A percentile compares a stretch with the other conserved stretches of the same genome.
Evolutionary conservation across 2,329 filamentous ascomycete species (phyloP).

Genomic region (Cladosporium phlei): DNA sequence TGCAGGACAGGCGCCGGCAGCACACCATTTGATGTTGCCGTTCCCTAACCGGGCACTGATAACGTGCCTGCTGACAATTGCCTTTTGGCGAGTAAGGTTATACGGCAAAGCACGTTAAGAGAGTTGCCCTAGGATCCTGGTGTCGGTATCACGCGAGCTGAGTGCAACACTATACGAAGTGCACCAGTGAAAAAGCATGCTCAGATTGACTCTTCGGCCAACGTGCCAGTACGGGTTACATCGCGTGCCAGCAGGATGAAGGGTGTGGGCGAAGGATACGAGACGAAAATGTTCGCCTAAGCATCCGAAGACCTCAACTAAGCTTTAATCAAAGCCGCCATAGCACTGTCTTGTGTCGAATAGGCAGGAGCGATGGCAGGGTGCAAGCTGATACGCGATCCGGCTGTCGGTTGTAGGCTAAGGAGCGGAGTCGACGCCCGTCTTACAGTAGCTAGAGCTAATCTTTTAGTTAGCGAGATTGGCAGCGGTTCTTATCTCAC

Average conservation of each 20-base stretch:
- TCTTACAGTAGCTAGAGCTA: too few species aligned
- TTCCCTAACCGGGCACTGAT: slow-evolving; percentile 7
- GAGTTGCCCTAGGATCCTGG: neutral
- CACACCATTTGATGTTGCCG: neutral
- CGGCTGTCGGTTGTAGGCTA: too few species aligned
- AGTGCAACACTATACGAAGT: neutral
- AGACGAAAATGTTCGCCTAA: neutral
- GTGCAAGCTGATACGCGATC: neutral
- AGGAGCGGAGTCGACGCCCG: too few species aligned
- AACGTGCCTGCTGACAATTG: neutral
- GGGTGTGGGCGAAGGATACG: neutral
- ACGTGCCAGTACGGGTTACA: neutral
- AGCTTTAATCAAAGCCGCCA: neutral
- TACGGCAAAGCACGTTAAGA: too few species aligned
- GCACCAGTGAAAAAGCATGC: neutral
- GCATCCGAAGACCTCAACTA: slow-evolving; percentile 1
- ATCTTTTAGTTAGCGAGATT: too few species aligned
- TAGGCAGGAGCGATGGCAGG: neutral
- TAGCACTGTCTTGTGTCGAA: neutral
- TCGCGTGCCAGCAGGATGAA: neutral
- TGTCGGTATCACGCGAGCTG: slow-evolving; percentile 1
- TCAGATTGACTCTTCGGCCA: neutral
- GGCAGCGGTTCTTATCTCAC: too few species aligned
- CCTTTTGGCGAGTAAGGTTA: too few species aligned
- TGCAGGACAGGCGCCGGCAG: neutral